Conservation (phyloP, 345 rosid species). For the Ceriops zippeliana region DNA sequence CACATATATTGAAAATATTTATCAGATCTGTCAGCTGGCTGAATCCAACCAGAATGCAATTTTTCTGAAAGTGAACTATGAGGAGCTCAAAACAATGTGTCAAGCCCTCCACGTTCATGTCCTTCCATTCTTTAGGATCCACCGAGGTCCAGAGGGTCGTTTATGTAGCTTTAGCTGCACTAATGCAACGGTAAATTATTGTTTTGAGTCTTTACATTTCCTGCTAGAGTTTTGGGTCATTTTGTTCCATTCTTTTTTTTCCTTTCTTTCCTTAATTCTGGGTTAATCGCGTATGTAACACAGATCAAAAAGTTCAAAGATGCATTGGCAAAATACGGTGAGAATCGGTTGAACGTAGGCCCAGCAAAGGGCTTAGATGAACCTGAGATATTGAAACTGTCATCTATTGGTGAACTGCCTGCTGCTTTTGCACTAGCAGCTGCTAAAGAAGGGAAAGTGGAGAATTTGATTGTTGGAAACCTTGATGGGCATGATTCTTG, state of each 20-base stretch:
- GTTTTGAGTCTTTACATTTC: background rate
- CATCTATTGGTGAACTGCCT: slow-evolving; percentile 35
- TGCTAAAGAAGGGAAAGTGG: slow-evolving; percentile 6
- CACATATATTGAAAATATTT: background rate
- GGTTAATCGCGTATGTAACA: background rate
- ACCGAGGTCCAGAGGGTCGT: slow-evolving; percentile 69
- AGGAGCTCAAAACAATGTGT: slow-evolving; percentile 62
- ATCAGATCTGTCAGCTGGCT: slow-evolving; percentile 75
- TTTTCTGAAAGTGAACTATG: slow-evolving; percentile 72
- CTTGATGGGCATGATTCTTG: slow-evolving; percentile 15
- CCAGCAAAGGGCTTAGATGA: slow-evolving; percentile 56
- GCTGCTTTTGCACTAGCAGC: background rate
- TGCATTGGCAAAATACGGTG: slow-evolving; percentile 52
- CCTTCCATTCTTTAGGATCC: slow-evolving; percentile 75
- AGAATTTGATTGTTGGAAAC: slow-evolving; percentile 18
- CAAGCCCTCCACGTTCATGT: slow-evolving; percentile 58
- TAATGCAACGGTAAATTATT: slow-evolving; percentile 20
- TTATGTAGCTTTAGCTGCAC: slow-evolving; percentile 53
- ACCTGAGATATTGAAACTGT: slow-evolving; percentile 33
- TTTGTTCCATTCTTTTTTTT: background rate
- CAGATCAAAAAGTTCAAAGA: slow-evolving; percentile 74
- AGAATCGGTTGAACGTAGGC: slow-evolving; percentile 39
- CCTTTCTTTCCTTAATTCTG: background rate
- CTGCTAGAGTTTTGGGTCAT: background rate
- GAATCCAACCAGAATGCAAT: slow-evolving; percentile 56